phyloP scores from a whole-genome alignment of 305 asterid genomes.

The Andrographis paniculata region DNA sequence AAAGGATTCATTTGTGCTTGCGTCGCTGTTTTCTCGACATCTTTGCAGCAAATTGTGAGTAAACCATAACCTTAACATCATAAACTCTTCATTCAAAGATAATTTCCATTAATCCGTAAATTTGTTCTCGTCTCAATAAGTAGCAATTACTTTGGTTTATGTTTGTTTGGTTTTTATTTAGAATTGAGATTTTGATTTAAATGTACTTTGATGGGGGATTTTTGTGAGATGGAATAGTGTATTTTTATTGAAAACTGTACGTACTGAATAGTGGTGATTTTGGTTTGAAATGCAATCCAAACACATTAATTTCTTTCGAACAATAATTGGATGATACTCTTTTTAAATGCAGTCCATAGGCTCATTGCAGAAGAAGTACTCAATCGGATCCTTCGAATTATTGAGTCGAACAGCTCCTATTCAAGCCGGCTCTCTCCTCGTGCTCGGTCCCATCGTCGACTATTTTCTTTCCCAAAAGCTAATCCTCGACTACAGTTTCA shows the following conservation, averaged over 20 bases:
- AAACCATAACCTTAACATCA: constrained; percentile 3
- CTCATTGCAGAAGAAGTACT: constrained; percentile 91
- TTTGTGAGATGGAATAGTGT: too few species aligned
- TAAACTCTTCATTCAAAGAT: constrained; percentile 11
- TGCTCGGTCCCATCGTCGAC: constrained; percentile 79
- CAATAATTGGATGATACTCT: constrained; percentile 15
- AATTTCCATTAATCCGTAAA: too few species aligned
- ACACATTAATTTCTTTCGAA: too few species aligned
- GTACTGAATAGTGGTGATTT: too few species aligned
- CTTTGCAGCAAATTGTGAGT: constrained; percentile 91
- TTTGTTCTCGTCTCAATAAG: too few species aligned
- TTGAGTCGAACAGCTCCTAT: constrained; percentile 95
- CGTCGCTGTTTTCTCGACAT: constrained; percentile 83
- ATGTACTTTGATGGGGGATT: too few species aligned
- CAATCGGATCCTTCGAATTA: constrained; percentile 86
- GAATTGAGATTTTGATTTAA: too few species aligned
- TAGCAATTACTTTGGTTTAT: too few species aligned
- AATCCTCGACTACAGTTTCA: constrained; percentile 46
- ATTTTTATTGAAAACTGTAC: too few species aligned
- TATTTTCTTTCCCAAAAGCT: constrained; percentile 53
- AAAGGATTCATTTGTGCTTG: constrained; percentile 83
- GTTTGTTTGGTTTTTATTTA: too few species aligned
- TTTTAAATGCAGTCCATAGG: constrained; percentile 79
- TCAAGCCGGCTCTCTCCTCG: constrained; percentile 88
- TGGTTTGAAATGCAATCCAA: too few species aligned